These are phyloP conservation scores for Papiliotrema nemorosa DNA, from an alignment of 1,284 basidiomycete genomes.

Conservation along the genomic window DNA sequence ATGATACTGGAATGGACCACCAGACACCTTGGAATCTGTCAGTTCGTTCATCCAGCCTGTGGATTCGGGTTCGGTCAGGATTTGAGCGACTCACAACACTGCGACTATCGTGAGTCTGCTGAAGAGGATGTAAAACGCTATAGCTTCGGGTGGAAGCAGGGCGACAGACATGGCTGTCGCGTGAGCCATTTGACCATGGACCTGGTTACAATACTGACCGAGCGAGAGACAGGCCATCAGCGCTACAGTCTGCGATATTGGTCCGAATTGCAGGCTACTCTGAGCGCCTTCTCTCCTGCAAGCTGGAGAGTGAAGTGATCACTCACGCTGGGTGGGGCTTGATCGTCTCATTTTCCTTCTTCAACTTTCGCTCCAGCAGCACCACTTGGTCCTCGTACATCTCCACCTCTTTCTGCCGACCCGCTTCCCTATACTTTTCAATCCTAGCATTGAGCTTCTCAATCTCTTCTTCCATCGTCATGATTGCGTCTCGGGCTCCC, in stretches of 20 bases:
- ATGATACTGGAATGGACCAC: conserved; percentile 27
- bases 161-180: conserved; percentile 20
- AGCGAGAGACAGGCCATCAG: conserved; percentile 30
- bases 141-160: conserved; percentile 22
- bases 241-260: conserved; percentile 28
- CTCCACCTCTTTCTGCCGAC: background rate
- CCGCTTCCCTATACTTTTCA: background rate
- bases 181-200: background rate
- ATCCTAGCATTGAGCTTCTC: background rate
- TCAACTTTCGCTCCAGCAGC: conserved; percentile 14
- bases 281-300: background rate
- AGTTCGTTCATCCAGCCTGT: background rate
- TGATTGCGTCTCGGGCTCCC: background rate
- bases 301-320: background rate
- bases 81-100: conserved; percentile 20
- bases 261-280: conserved; percentile 32
- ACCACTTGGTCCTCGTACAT: conserved; percentile 4
- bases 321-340: conserved; percentile 36
- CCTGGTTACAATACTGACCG: conserved; percentile 8
- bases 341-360: conserved; percentile 21
- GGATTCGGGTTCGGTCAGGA: background rate
- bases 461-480: background rate
- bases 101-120: conserved; percentile 28
- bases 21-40: conserved; percentile 16
- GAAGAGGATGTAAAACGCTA: conserved; percentile 33